Percentiles rank a stretch among this genome's conserved stretches.
Conservation (phyloP, 257 asterid genomes). For the Solanum etuberosum region DNA sequence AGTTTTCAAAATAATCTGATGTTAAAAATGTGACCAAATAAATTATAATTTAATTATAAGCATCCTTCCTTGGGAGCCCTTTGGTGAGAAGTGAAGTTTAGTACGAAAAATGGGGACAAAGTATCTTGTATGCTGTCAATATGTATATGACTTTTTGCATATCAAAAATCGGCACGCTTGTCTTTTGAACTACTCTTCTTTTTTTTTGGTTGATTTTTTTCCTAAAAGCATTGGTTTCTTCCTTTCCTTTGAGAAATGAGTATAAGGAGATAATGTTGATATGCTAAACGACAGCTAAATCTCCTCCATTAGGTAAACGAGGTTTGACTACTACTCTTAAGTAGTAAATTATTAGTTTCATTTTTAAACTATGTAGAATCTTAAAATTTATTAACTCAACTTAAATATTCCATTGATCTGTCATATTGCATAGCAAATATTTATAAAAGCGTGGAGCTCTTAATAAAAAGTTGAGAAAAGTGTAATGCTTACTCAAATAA, state of each 20-base stretch:
- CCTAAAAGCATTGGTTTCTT: neutral
- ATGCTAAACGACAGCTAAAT: neutral
- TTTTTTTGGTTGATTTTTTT: neutral
- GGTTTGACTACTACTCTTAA: neutral
- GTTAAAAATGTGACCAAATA: neutral
- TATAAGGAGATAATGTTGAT: neutral
- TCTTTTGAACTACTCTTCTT: neutral
- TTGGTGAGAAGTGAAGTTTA: neutral
- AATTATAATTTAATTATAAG: neutral
- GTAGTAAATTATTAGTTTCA: no score
- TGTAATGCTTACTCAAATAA: neutral
- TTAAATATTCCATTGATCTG: fast-evolving
- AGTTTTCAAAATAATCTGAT: no score
- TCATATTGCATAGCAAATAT: neutral
- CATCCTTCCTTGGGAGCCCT: neutral
- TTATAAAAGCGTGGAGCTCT: neutral
- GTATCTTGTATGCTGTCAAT: neutral
- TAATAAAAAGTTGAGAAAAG: neutral
- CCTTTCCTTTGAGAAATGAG: neutral
- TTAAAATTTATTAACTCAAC: no score
- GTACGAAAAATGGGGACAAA: neutral
- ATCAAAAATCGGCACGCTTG: neutral
- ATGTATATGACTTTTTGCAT: neutral
- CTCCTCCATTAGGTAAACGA: neutral
- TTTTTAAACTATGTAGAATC: fast-evolving